Conservation (phyloP, 2,329 filamentous ascomycete genomes). For the Colletotrichum gigasporum region DNA sequence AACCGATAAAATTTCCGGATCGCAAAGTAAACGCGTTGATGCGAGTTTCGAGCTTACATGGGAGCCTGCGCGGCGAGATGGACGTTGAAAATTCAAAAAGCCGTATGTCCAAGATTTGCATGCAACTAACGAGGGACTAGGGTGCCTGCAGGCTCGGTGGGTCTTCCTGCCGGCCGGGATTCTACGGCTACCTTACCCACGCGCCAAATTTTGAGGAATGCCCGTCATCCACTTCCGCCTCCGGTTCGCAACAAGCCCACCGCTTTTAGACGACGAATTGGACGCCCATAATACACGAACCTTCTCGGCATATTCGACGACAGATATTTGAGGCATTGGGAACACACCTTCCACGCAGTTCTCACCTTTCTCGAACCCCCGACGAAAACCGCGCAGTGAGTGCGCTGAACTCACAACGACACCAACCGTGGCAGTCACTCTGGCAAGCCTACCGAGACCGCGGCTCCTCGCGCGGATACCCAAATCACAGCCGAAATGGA, state of each 20-base stretch:
- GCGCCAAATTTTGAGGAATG: constrained; percentile 29
- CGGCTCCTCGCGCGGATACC: constrained; percentile 56
- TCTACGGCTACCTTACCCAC: constrained; percentile 10
- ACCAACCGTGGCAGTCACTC: constrained; percentile 32
- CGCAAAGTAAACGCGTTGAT: neutral
- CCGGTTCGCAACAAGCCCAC: constrained; percentile 31
- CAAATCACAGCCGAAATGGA: constrained; percentile 48
- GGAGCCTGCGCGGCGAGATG: constrained; percentile 2
- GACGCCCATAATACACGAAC: neutral
- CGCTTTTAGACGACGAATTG: neutral
- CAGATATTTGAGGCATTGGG: neutral
- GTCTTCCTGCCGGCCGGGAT: constrained; percentile 13
- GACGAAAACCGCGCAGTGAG: constrained; percentile 12
- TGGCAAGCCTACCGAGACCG: constrained; percentile 49
- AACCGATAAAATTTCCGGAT: neutral
- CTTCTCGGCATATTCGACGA: neutral
- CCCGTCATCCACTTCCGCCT: constrained; percentile 28
- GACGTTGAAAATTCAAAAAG: constrained; percentile 29
- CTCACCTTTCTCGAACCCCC: neutral
- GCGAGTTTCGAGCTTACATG: neutral
- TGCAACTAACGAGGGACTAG: constrained; percentile 23
- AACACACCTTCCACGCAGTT: neutral
- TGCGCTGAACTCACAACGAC: constrained; percentile 20
- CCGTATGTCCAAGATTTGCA: constrained; percentile 15
- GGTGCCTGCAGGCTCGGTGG: constrained; percentile 8